A percentile compares a stretch with the other conserved stretches of the same genome.
phyloP scores from a whole-genome alignment of 202 grass and related monocot genomes.

The Panicum hallii region DNA sequence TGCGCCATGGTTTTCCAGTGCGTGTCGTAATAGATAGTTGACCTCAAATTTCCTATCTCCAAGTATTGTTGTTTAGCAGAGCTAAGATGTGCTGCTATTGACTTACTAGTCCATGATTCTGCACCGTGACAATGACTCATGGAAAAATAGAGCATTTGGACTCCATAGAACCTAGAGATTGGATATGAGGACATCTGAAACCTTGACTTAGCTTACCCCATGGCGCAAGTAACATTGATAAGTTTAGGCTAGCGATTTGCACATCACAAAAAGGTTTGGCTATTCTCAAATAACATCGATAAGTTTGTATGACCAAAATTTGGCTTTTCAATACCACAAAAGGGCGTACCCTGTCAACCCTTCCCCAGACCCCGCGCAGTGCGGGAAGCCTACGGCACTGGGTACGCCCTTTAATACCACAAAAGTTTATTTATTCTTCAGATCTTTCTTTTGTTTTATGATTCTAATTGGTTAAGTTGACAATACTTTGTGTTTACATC shows the following conservation, averaged over 20 bases:
- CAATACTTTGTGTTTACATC: slow-evolving; percentile 1
- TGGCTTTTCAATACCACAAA: background rate
- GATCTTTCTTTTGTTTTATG: background rate
- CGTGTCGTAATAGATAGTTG: background rate
- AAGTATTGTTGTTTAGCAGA: background rate
- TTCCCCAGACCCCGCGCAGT: too few species aligned
- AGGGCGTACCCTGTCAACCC: too few species aligned
- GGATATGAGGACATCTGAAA: background rate
- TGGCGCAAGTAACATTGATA: slow-evolving; percentile 8
- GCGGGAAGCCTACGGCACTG: too few species aligned
- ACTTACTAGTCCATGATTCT: background rate
- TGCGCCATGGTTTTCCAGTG: background rate
- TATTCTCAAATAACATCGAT: slow-evolving; percentile 7
- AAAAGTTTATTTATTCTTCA: slow-evolving; percentile 8
- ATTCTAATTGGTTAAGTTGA: slow-evolving; percentile 9
- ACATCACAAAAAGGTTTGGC: background rate
- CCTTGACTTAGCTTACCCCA: background rate
- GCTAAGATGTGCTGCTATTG: background rate
- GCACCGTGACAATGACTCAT: background rate
- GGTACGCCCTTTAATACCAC: too few species aligned
- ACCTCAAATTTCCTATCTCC: background rate
- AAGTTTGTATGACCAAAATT: background rate
- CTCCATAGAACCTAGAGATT: background rate
- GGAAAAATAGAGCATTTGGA: background rate
- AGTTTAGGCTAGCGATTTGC: background rate